Evolutionary conservation across 2,329 filamentous ascomycete species (phyloP).

Genomic region (Verruconis gallopava): DNA sequence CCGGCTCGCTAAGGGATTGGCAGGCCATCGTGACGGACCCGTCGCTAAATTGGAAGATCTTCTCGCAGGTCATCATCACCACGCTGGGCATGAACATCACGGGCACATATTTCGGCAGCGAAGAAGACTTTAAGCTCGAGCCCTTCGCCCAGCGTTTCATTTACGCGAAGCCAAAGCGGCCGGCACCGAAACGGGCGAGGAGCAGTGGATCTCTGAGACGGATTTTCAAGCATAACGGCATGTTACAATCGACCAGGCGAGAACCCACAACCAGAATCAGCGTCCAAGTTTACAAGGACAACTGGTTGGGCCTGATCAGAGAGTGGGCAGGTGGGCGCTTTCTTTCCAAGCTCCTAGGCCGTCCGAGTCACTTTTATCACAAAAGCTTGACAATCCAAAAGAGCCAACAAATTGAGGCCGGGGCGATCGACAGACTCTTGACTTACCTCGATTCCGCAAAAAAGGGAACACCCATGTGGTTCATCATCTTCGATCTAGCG

Average conservation of each 20-base stretch:
- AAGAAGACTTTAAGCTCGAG: neutral
- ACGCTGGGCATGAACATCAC: neutral
- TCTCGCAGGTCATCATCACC: neutral
- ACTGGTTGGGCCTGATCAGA: neutral
- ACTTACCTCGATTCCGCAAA: neutral
- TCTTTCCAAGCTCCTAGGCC: neutral
- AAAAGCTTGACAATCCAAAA: neutral
- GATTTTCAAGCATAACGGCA: neutral
- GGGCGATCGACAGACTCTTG: neutral
- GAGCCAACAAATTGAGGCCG: neutral
- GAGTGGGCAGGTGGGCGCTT: neutral
- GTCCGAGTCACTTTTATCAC: neutral
- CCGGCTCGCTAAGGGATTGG: neutral
- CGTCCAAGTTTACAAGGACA: neutral
- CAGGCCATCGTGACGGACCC: neutral
- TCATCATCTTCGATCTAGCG: neutral
- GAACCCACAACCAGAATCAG: no score
- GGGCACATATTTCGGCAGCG: neutral
- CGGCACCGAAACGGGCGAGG: neutral
- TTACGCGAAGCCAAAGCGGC: neutral
- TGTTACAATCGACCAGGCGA: neutral
- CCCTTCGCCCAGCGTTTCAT: neutral
- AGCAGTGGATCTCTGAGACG: no score
- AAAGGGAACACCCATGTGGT: neutral
- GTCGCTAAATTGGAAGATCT: neutral